Evolutionary conservation across 2,329 filamentous ascomycete genomes (phyloP), one percentile per base, ranked within the genome.

Genomic region (Mycosphaerelloides madeirae): DNA sequence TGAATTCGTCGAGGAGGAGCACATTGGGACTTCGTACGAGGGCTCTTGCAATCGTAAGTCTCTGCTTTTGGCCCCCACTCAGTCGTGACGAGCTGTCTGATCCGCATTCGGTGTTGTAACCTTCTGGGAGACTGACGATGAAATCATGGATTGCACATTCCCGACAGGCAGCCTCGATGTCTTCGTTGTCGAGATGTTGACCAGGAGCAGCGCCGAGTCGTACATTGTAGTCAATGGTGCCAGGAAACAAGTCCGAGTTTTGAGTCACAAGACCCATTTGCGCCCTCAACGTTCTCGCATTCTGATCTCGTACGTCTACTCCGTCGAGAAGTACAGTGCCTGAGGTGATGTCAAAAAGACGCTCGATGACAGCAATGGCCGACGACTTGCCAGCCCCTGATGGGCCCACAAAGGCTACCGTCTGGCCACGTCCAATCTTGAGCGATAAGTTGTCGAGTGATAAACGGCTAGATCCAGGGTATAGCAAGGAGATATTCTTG

Each of bases 371-470:
- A n/a, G 69, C 60, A 9, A 73, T 62, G 2, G 65, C 64, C n/a
- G 68, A 68, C 1, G 67, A 69, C 53, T 73, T 74, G 16, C 70
- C 71, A 3, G 69, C 68, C 9, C 71, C 70, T 32, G 66, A 70
- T 14, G 68, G 65, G 2, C 70, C 70, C 1, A 72, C 69, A 25
- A 73, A 64, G 1, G 68, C 70, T 1, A 82, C 65, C 0, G 75
- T 80, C 42, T 79, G 67, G 3, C 78, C 78, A 1, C 70, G 68
- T 11, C 62, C 56, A 3, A 73, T 72, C 0, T 63, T 63, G 22
- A 83, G 67, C 7, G 60, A 72, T 3, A 81, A 57, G 12, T 72
- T 65, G 7, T 66, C 64, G 5, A 83, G 64, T 0, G 76, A 60
- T 6, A 54, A 46, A 12, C 61, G 59, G 16, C 64, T 64, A 35